A percentile compares a stretch with the other conserved stretches of the same genome.
Conservation (phyloP, 495 filamentous ascomycete genomes). For the Collariella sp. region DNA sequence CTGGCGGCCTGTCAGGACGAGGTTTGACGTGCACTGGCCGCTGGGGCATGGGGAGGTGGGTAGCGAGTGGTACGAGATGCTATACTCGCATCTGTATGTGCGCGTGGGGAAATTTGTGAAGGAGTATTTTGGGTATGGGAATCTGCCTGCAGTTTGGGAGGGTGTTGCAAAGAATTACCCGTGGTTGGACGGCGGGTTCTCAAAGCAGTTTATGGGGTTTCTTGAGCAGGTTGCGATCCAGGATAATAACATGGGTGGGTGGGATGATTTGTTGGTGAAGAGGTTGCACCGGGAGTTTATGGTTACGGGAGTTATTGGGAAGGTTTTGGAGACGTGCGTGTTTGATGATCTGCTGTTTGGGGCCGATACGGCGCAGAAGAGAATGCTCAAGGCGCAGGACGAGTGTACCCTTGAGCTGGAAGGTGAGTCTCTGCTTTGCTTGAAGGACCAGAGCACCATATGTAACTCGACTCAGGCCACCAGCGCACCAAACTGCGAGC, state of each 20-base stretch:
- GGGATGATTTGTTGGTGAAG: conserved; percentile 33
- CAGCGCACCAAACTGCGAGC: conserved; percentile 32
- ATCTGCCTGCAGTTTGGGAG: not conserved
- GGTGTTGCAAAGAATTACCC: not conserved
- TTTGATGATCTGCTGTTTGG: conserved; percentile 42
- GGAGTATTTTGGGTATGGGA: conserved; percentile 10
- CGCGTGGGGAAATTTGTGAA: conserved; percentile 1
- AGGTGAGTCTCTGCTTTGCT: conserved; percentile 24
- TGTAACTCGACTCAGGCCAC: conserved; percentile 28
- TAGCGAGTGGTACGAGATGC: conserved; percentile 15
- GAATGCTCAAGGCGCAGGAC: conserved; percentile 32
- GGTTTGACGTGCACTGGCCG: conserved; percentile 7
- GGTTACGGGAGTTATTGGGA: conserved; percentile 33
- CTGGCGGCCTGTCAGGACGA: conserved; percentile 15
- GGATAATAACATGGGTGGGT: conserved; percentile 29
- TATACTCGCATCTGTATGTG: conserved; percentile 11
- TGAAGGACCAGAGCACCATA: not conserved
- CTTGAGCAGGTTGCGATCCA: conserved; percentile 28
- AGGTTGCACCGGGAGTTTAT: conserved; percentile 31
- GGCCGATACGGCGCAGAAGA: conserved; percentile 17
- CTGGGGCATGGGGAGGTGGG: not conserved
- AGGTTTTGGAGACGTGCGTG: conserved; percentile 35
- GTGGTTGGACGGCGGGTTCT: conserved; percentile 15
- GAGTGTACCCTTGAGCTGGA: conserved; percentile 26
- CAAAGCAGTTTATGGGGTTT: conserved; percentile 29